Conservation (phyloP, 2,329 filamentous ascomycete species). For the Rachicladosporium sp. region DNA sequence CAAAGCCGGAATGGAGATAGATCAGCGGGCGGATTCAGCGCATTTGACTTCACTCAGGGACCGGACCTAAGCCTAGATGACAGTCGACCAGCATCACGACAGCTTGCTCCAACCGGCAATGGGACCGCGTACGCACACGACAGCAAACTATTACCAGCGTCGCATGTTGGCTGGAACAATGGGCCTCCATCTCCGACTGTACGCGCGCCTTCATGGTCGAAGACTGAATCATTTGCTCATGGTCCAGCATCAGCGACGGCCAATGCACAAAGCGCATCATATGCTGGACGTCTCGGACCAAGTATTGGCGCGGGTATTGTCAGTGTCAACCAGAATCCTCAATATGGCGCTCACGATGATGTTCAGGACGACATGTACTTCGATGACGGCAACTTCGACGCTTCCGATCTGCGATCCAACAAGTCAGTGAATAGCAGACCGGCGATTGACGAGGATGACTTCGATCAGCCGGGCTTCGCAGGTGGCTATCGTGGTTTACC, state of each 20-base stretch:
- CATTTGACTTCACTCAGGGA: too few species aligned
- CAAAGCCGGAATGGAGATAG: too few species aligned
- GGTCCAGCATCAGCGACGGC: constrained; percentile 2
- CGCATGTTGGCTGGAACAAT: too few species aligned
- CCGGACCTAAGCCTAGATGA: too few species aligned
- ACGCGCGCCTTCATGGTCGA: too few species aligned
- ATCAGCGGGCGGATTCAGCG: too few species aligned
- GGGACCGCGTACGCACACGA: too few species aligned
- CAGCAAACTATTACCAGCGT: too few species aligned
- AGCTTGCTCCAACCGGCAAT: too few species aligned
- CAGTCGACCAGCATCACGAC: too few species aligned
- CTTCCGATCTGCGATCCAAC: background rate
- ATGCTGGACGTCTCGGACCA: constrained; percentile 8
- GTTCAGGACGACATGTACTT: constrained; percentile 24
- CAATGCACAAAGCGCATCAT: constrained; percentile 6
- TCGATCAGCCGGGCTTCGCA: constrained; percentile 18
- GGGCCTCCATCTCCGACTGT: too few species aligned
- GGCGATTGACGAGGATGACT: constrained; percentile 23
- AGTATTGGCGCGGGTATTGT: constrained; percentile 6
- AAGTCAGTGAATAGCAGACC: constrained; percentile 2
- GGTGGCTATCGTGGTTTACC: constrained; percentile 4
- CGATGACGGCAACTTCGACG: constrained; percentile 24
- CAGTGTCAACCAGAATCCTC: constrained; percentile 6
- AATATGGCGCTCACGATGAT: constrained; percentile 5
- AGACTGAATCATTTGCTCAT: constrained; percentile 1